phyloP scores from a whole-genome alignment of 192 early-diverging fungal species.

The Spizellomyces sp. region DNA sequence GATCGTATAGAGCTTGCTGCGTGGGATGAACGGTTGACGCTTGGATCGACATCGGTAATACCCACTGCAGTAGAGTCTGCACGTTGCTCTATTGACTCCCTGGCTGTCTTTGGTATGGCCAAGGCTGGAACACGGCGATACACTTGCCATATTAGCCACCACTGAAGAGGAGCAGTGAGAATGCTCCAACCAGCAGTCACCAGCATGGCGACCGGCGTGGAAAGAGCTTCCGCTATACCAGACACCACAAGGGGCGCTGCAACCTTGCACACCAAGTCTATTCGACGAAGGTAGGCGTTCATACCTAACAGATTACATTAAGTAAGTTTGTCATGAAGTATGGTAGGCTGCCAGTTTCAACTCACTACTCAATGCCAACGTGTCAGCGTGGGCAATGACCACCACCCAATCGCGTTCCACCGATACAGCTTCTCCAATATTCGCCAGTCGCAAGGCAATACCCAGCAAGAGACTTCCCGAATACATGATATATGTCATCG shows the following conservation, averaged over 20 bases:
- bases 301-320: conserved; percentile 14
- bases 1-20: not conserved
- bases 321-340: not conserved
- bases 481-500: conserved; percentile 22
- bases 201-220: conserved; percentile 35
- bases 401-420: conserved; percentile 52
- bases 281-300: conserved; percentile 40
- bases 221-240: conserved; percentile 14
- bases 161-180: conserved; percentile 33
- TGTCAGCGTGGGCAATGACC: conserved; percentile 22
- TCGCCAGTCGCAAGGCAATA: conserved; percentile 33
- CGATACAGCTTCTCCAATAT: conserved; percentile 36
- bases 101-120: not conserved
- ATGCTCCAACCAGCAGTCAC: conserved; percentile 27
- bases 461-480: conserved; percentile 23
- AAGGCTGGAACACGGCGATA: conserved; percentile 28
- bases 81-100: not conserved
- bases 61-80: not conserved
- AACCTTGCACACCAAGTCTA: conserved; percentile 49
- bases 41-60: not conserved
- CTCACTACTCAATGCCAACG: not conserved
- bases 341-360: not conserved
- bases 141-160: conserved; percentile 20
- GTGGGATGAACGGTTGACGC: not conserved
- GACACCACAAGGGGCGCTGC: conserved; percentile 45